Evolutionary conservation across 2,329 filamentous ascomycete genomes (phyloP), one percentile per base, ranked within the genome.

Genomic region (Colletotrichum shisoi): DNA sequence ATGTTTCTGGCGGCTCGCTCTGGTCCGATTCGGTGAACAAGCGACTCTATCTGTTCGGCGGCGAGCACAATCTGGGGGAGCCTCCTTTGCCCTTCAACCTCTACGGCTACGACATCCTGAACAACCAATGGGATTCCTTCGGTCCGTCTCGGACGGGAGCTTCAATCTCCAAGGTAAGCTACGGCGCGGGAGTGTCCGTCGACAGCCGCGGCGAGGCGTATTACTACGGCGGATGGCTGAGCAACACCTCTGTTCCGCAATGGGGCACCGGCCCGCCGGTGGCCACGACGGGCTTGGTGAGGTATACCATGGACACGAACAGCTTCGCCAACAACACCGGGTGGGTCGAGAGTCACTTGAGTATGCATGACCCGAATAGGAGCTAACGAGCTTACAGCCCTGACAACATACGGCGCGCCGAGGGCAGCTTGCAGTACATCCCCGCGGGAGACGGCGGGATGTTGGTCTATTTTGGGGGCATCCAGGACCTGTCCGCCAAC

Each of bases 11-110:
- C 40, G 81, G 80, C 34, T 73, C 83, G 3, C 76, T 89, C 13
- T 90, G 87, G 87, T 79, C 82, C 8, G 88, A 90, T 73, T 78
- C 82, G 31, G 79, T 87, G 45, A 90, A 90, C 76, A 88, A 89
- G 73, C 80, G 83, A 49, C 82, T 90, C 57, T 89, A 88, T 72
- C 78, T 87, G 2, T 90, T 85, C 71, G 88, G 87, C 12, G 88
- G 88, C 52, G 84, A 89, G 69, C 85, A 83, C 70, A 74, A 75
- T 65, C 73, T 71, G 15, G 42, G 56, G 1, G 73, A 78, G 34
- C 73, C 78, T 2, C 84, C 85, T 0, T 76, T 79, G 44, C 73
- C 80, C 0, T 83, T 84, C 61, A 76, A 76, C 24, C 80, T 89
- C 34, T 87, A 84, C 76, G 78, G 80, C 5, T 90, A 87, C 75